phyloP scores from a whole-genome alignment of 768 basidiomycete species.

The Termitomyces eurrhizus region DNA sequence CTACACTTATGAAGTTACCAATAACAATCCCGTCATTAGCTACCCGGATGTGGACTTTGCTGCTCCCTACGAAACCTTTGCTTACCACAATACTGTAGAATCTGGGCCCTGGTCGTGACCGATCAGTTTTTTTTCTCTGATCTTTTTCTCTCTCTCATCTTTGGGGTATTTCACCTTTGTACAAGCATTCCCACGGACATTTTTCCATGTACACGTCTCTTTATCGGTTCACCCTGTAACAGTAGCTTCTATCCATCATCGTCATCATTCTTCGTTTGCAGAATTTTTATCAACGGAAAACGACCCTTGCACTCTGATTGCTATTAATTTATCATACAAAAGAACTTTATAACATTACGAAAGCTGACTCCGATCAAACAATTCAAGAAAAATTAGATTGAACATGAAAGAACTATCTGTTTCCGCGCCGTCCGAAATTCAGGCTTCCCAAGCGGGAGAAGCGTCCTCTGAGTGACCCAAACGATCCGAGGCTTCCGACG shows the following conservation, averaged over 20 bases:
- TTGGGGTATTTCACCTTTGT: constrained; percentile 6
- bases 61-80: constrained; percentile 11
- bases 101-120: constrained; percentile 13
- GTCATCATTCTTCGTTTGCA: constrained; percentile 6
- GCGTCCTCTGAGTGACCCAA: constrained; percentile 66
- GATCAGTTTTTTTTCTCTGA: not conserved
- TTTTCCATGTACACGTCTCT: constrained; percentile 12
- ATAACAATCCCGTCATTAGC: constrained; percentile 10
- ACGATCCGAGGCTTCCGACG: constrained; percentile 53
- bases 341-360: constrained; percentile 2
- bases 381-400: constrained; percentile 12
- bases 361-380: constrained; percentile 1
- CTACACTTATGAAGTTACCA: constrained; percentile 11
- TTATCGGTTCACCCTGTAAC: constrained; percentile 9
- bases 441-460: constrained; percentile 77
- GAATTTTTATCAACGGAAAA: constrained; percentile 3
- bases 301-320: not conserved
- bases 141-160: not conserved
- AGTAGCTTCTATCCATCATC: constrained; percentile 10
- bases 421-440: constrained; percentile 54
- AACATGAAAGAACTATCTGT: constrained; percentile 17
- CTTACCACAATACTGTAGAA: constrained; percentile 14
- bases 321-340: constrained; percentile 8
- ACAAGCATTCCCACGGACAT: constrained; percentile 11
- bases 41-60: constrained; percentile 16